Conservation (phyloP, 192 early-diverging fungal genomes). For the Linnemannia exigua region DNA sequence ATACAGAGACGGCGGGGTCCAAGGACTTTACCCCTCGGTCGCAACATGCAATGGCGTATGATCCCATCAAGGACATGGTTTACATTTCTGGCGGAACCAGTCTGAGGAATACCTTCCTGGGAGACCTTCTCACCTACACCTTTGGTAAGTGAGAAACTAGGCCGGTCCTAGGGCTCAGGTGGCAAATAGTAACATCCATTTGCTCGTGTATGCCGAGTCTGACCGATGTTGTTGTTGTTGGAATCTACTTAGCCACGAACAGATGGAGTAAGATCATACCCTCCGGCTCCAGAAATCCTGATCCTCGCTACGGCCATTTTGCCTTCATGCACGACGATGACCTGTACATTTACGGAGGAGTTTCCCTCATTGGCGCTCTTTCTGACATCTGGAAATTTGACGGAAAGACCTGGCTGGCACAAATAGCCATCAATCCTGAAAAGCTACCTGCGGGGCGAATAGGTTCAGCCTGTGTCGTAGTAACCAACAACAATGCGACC, state of each 20-base stretch:
- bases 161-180: background rate
- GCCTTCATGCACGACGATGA: slow-evolving; percentile 39
- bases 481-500: slow-evolving; percentile 37
- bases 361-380: slow-evolving; percentile 20
- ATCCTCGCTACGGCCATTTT: slow-evolving; percentile 50
- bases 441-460: slow-evolving; percentile 9
- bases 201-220: no score
- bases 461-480: slow-evolving; percentile 30
- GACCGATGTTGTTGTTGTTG: background rate
- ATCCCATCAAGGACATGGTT: slow-evolving; percentile 46
- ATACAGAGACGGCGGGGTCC: slow-evolving; percentile 44
- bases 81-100: slow-evolving; percentile 53
- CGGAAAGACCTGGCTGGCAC: slow-evolving; percentile 16
- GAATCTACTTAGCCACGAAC: slow-evolving; percentile 26
- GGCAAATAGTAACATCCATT: background rate
- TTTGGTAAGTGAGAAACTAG: slow-evolving; percentile 23
- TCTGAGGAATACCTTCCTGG: background rate
- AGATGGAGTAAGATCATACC: slow-evolving; percentile 40
- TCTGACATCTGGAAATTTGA: slow-evolving; percentile 49
- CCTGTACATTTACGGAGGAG: slow-evolving; percentile 48
- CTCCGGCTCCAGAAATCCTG: slow-evolving; percentile 8
- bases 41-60: slow-evolving; percentile 55
- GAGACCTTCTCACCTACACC: slow-evolving; percentile 36
- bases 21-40: slow-evolving; percentile 49
- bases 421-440: slow-evolving; percentile 21